These are phyloP conservation scores for Citropsis articulata DNA, from an alignment of 345 rosid species.

Conservation along the genomic window DNA sequence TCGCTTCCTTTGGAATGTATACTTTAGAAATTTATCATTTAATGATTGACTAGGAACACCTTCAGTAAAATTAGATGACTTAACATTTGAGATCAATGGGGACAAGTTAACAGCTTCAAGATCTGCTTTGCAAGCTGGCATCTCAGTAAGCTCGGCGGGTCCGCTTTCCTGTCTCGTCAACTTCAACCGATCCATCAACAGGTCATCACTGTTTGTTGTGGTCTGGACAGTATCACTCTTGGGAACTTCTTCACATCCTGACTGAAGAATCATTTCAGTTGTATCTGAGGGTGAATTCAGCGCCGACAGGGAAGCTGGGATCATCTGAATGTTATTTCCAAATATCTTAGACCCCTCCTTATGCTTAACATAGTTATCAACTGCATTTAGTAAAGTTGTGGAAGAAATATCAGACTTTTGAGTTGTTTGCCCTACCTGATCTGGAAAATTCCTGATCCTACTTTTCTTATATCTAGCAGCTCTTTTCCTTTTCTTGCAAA, in stretches of 20 bases:
- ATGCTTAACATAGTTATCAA: slow-evolving; percentile 14
- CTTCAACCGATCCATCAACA: slow-evolving; percentile 15
- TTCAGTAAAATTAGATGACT: slow-evolving; percentile 35
- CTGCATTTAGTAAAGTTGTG: slow-evolving; percentile 8
- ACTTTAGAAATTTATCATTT: slow-evolving; percentile 52
- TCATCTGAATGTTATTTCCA: slow-evolving; percentile 25
- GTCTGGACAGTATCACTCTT: slow-evolving; percentile 12
- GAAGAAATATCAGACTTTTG: slow-evolving; percentile 17
- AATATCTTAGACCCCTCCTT: slow-evolving; percentile 16
- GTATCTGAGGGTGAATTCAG: slow-evolving; percentile 23
- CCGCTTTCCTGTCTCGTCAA: slow-evolving; percentile 31
- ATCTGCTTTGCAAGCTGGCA: slow-evolving; percentile 26
- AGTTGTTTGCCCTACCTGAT: slow-evolving; percentile 13
- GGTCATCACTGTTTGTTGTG: slow-evolving; percentile 19
- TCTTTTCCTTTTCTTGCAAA: slow-evolving; percentile 43
- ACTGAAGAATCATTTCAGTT: slow-evolving; percentile 20
- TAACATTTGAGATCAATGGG: slow-evolving; percentile 19
- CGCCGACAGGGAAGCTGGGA: slow-evolving; percentile 11
- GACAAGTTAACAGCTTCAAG: slow-evolving; percentile 16
- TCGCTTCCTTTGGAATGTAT: slow-evolving; percentile 80
- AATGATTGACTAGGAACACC: slow-evolving; percentile 26
- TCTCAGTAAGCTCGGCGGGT: slow-evolving; percentile 28
- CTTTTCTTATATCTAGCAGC: slow-evolving; percentile 32
- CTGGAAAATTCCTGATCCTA: slow-evolving; percentile 14
- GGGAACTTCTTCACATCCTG: slow-evolving; percentile 22